A percentile compares a stretch with the other conserved stretches of the same genome.
Conservation (phyloP, 441 rosid species). For the Rhodomyrtus psidioides region DNA sequence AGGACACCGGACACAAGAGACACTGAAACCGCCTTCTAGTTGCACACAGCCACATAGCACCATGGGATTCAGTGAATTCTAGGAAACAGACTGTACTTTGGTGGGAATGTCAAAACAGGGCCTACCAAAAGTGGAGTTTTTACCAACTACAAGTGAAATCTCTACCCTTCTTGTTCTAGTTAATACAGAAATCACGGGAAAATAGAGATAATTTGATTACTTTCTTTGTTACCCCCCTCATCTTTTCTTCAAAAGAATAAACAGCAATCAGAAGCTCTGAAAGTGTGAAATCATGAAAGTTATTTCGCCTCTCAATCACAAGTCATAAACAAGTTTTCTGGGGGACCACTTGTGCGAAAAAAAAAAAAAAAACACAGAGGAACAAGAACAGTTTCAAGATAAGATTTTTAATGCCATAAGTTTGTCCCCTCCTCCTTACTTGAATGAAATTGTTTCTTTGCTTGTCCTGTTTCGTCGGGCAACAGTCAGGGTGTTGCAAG, state of each 20-base stretch:
- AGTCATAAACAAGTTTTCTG: neutral
- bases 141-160: neutral
- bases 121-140: neutral
- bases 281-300: neutral
- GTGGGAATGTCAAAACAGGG: neutral
- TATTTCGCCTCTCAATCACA: neutral
- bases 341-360: neutral
- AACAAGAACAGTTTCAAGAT: neutral
- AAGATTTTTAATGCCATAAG: neutral
- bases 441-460: neutral
- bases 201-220: neutral
- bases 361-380: neutral
- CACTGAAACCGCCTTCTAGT: neutral
- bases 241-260: neutral
- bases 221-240: neutral
- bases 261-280: neutral
- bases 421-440: neutral
- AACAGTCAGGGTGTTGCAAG: conserved; percentile 71
- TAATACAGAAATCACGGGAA: neutral
- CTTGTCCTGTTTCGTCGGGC: neutral
- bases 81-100: neutral
- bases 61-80: neutral
- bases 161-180: neutral
- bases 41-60: neutral
- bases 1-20: neutral